These are phyloP conservation scores for Mycosphaerella sp. DNA, from an alignment of 2,329 filamentous ascomycete species.

Conservation along the genomic window DNA sequence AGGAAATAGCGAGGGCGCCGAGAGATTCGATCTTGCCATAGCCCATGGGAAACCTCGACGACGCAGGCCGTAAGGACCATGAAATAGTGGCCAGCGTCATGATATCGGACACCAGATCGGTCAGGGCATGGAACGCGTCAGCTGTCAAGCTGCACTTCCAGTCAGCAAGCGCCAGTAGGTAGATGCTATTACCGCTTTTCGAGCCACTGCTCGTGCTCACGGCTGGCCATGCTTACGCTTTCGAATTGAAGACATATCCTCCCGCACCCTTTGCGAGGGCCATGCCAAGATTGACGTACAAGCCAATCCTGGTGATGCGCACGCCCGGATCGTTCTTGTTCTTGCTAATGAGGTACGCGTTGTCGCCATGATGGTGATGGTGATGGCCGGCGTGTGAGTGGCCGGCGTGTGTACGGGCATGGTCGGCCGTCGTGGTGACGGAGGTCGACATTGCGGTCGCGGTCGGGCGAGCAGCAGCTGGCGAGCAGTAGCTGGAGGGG, in stretches of 20 bases:
- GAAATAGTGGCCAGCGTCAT: conserved; percentile 91
- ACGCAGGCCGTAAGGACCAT: conserved; percentile 81
- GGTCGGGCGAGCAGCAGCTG: conserved; percentile 2
- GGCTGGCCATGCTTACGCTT: conserved; percentile 43
- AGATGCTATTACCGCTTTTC: not conserved
- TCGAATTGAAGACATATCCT: conserved; percentile 90
- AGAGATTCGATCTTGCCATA: conserved; percentile 98
- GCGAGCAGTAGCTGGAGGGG: conserved; percentile 30
- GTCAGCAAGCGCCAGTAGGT: not conserved
- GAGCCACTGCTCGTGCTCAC: not conserved
- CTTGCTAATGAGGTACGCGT: conserved; percentile 69
- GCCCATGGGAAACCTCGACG: conserved; percentile 75
- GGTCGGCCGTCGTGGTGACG: conserved; percentile 9
- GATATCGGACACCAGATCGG: conserved; percentile 90
- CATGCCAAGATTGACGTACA: conserved; percentile 89
- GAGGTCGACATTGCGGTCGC: conserved; percentile 18
- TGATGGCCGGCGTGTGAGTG: conserved; percentile 42
- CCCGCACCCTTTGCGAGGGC: conserved; percentile 87
- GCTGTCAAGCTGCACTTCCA: conserved; percentile 41
- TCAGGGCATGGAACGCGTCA: conserved; percentile 92
- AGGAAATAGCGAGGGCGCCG: conserved; percentile 86
- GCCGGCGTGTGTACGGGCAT: conserved; percentile 30
- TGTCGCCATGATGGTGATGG: conserved; percentile 80
- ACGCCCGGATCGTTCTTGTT: conserved; percentile 92
- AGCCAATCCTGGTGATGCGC: conserved; percentile 81